Base-by-base conservation (phyloP, 2,329 filamentous ascomycete species). In the Pseudocercospora crystallina region DNA sequence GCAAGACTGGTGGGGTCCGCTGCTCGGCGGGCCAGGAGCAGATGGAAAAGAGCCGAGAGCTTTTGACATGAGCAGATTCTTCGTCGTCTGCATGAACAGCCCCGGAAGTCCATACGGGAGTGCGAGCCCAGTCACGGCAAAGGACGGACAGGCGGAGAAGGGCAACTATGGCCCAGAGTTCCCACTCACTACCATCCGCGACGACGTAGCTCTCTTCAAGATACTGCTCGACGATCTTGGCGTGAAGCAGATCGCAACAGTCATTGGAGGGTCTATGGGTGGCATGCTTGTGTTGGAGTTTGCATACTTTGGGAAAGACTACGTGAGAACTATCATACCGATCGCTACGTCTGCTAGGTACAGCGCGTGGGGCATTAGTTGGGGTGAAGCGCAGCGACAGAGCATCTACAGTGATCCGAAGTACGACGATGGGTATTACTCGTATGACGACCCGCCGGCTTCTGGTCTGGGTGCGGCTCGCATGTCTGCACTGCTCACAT, bases 381-480 rank as follows among this genome's bases (percentile, higher is more conserved):
- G 89, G 89, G 89, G 88, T 36, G 89, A 94, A 69, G 89, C 89
- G 3, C 89, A 95, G 69, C 80, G 89, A 44, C 89, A 94, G 73
- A 91, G 87, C 78, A 97, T 99, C 69, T 99, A 97, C 73, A 91
- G 90, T 34, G 94, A 99, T 68, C 94, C 94, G 30, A 97, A 96
- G 75, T 99, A 99, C 70, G 90, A 96, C 56, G 91, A 97, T 65
- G 94, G 94, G 38, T 97, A 96, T 73, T 99, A 97, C 68, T 65
- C 83, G 1, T 95, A 94, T 63, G 80, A 87, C 30, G 90, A 97
- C 61, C 91, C 91, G 31, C 94, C 94, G 0, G 77, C 84, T 0
- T 87, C 90, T 1, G 94, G 94, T 0, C 81, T 99, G 2, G 90
- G 91, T 10, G 94, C 94, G 7, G 94, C 94, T 20, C 90, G 94